Conservation (phyloP, 176 grass and related monocot genomes). For the Eragrostis nindensis region DNA sequence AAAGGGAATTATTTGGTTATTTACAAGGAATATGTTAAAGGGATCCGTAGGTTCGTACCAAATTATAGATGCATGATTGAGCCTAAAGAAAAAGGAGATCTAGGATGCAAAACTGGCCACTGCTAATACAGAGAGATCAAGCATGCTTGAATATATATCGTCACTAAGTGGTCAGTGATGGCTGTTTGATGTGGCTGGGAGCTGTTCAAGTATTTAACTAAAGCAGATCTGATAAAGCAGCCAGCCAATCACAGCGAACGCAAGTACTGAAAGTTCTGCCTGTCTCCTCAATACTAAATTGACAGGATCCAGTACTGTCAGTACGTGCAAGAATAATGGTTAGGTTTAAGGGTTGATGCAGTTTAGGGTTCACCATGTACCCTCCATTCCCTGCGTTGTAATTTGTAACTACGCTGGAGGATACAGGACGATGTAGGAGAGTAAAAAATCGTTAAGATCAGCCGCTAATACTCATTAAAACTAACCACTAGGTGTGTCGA, state of each 20-base stretch:
- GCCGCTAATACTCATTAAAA: background rate
- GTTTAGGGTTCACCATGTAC: background rate
- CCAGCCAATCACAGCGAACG: constrained; percentile 39
- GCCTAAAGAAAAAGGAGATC: background rate
- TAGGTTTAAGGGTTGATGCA: background rate
- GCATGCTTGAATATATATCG: background rate
- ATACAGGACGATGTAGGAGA: background rate
- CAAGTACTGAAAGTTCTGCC: constrained; percentile 22
- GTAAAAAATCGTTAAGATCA: too few relatives aligned
- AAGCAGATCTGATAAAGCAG: constrained; percentile 13
- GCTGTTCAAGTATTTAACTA: constrained; percentile 6
- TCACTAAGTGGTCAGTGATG: constrained; percentile 3
- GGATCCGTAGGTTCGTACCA: background rate
- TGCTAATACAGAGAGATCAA: background rate
- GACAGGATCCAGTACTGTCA: constrained; percentile 27
- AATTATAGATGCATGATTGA: constrained; percentile 4
- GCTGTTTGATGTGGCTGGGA: background rate
- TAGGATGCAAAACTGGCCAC: constrained; percentile 3
- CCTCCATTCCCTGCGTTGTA: background rate
- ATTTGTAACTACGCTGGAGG: background rate
- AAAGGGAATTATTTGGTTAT: background rate
- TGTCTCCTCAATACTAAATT: constrained; percentile 31
- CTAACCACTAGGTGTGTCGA: background rate
- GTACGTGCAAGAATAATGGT: background rate
- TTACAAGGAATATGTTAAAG: background rate